Percentiles rank a stretch among this genome's conserved stretches.
Evolutionary conservation across 148 eudicot species (phyloP).

Genomic region (Camellia sinensis): DNA sequence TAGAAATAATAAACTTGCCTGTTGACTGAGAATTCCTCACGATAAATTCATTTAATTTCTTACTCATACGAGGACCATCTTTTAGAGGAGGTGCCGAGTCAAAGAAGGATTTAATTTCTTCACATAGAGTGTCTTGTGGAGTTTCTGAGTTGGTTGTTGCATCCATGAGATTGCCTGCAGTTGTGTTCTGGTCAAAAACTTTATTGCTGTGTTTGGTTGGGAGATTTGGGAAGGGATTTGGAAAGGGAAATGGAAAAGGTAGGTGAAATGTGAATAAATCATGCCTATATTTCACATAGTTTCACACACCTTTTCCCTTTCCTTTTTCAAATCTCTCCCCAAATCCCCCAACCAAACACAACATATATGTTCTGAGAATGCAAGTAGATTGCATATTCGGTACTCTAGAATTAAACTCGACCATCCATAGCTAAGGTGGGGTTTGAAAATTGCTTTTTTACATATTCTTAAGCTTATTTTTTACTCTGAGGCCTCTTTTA

Average conservation of each 20-base stretch:
- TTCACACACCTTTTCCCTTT: too few species aligned
- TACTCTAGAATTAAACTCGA: neutral
- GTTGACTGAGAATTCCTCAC: slow-evolving; percentile 33
- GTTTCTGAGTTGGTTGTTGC: slow-evolving; percentile 26
- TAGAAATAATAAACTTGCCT: slow-evolving; percentile 31
- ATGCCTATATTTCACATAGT: too few species aligned
- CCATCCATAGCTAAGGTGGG: neutral
- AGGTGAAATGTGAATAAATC: too few species aligned
- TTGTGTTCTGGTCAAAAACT: neutral
- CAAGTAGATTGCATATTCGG: neutral
- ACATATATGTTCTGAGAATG: neutral
- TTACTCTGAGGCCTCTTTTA: too few species aligned
- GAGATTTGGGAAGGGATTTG: too few species aligned
- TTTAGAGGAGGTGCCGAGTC: slow-evolving; percentile 77
- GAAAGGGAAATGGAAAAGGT: too few species aligned
- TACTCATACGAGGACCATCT: slow-evolving; percentile 30
- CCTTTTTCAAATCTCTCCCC: too few species aligned
- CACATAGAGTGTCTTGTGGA: slow-evolving; percentile 30
- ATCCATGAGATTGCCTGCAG: slow-evolving; percentile 32
- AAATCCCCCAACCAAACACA: too few species aligned
- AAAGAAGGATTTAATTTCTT: slow-evolving; percentile 63
- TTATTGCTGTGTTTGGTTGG: too few species aligned
- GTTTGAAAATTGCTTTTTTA: too few species aligned
- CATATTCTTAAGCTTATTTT: too few species aligned
- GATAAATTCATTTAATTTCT: slow-evolving; percentile 53